phyloP scores from a whole-genome alignment of 2,329 filamentous ascomycete genomes.

The Ambrosiella cleistominuta region DNA sequence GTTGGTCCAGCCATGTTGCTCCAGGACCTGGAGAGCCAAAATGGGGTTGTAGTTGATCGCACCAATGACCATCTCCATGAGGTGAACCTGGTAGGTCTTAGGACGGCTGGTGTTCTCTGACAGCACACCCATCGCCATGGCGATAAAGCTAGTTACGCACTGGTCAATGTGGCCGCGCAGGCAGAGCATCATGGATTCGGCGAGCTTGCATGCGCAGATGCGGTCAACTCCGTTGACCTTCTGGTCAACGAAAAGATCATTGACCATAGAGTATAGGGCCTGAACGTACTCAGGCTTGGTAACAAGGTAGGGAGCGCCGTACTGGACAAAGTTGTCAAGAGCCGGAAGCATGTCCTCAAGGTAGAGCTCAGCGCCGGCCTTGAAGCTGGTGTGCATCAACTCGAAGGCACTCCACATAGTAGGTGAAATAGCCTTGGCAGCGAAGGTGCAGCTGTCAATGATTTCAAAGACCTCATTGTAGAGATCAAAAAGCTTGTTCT shows the following conservation, averaged over 20 bases:
- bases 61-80: slow-evolving; percentile 99
- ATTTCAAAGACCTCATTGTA: slow-evolving; percentile 99
- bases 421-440: slow-evolving; percentile 82
- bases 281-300: slow-evolving; percentile 76
- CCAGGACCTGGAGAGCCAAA: slow-evolving; percentile 71
- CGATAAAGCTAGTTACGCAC: slow-evolving; percentile 75
- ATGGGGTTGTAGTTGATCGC: slow-evolving; percentile 92
- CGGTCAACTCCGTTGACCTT: slow-evolving; percentile 88
- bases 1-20: slow-evolving; percentile 86
- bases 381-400: slow-evolving; percentile 91
- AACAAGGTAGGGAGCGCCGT: slow-evolving; percentile 62
- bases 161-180: slow-evolving; percentile 76
- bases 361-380: slow-evolving; percentile 89
- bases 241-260: slow-evolving; percentile 81
- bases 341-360: slow-evolving; percentile 97
- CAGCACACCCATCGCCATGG: slow-evolving; percentile 72
- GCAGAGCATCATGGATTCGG: slow-evolving; percentile 93
- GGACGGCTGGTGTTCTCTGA: slow-evolving; percentile 61
- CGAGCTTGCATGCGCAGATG: slow-evolving; percentile 93
- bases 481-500: slow-evolving; percentile 94
- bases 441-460: slow-evolving; percentile 97
- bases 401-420: slow-evolving; percentile 99
- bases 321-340: slow-evolving; percentile 93
- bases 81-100: slow-evolving; percentile 84
- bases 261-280: slow-evolving; percentile 83